phyloP scores from a whole-genome alignment of 2,329 filamentous ascomycete genomes.

The Neofusicoccum laricinum region DNA sequence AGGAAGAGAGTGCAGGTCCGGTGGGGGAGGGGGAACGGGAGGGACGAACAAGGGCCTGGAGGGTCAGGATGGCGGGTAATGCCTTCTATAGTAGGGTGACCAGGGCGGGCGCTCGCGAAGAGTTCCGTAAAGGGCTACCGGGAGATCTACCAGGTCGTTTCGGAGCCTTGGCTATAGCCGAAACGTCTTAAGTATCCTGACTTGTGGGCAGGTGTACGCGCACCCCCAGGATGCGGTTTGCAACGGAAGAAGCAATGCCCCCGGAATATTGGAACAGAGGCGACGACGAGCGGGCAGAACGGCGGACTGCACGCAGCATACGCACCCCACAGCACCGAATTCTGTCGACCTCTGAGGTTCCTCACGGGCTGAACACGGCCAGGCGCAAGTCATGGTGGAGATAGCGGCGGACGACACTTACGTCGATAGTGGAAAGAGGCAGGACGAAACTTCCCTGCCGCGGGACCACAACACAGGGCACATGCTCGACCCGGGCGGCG shows the following conservation, averaged over 20 bases:
- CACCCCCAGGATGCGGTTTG: not conserved
- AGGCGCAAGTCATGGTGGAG: not conserved
- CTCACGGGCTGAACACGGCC: not conserved
- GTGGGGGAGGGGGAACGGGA: not conserved
- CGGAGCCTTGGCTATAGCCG: constrained; percentile 13
- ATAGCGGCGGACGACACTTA: not conserved
- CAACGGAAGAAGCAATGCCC: not conserved
- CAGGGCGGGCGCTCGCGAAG: not conserved
- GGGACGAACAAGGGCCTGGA: constrained; percentile 1
- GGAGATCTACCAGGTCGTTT: constrained; percentile 6
- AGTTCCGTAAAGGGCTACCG: constrained; percentile 5
- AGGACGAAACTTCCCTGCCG: not conserved
- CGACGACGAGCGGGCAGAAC: not conserved
- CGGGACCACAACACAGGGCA: not conserved
- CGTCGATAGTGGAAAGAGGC: not conserved
- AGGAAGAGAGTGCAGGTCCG: not conserved
- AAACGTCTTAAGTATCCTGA: constrained; percentile 14
- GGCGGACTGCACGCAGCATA: not conserved
- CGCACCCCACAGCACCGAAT: not conserved
- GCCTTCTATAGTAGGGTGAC: constrained; percentile 14
- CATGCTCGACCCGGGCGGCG: not conserved
- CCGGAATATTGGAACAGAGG: not conserved
- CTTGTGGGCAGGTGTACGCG: constrained; percentile 6
- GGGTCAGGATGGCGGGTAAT: not conserved
- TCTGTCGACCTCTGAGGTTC: no score